Conservation (phyloP, 805 yeast species). For the Candida sonorensis region DNA sequence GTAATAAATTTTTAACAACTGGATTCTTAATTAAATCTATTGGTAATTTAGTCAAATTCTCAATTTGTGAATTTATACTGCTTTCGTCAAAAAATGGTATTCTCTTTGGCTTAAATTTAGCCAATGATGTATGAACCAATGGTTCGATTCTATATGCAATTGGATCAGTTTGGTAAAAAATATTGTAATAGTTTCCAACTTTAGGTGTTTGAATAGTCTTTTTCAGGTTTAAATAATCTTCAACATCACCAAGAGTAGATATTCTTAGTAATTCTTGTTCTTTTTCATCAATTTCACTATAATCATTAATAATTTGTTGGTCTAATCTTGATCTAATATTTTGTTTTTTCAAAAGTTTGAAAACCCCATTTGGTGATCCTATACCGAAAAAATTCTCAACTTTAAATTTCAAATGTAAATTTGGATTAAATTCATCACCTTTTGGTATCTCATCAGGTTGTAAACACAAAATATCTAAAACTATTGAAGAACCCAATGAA, state of each 20-base stretch:
- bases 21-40: conserved; percentile 22
- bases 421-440: conserved; percentile 24
- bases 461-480: conserved; percentile 62
- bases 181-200: conserved; percentile 64
- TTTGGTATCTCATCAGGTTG: conserved; percentile 33
- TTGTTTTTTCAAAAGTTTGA: conserved; percentile 63
- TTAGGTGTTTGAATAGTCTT: conserved; percentile 41
- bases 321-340: conserved; percentile 49
- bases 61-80: conserved; percentile 36
- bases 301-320: too few species aligned
- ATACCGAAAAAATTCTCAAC: conserved; percentile 72
- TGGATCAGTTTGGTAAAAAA: conserved; percentile 90
- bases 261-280: conserved; percentile 3
- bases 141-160: conserved; percentile 90
- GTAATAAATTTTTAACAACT: conserved; percentile 13
- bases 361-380: conserved; percentile 89
- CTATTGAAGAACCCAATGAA: conserved; percentile 83
- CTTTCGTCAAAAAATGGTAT: conserved; percentile 46
- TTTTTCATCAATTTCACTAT: conserved; percentile 2
- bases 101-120: conserved; percentile 44
- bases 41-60: conserved; percentile 13
- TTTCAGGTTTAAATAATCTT: too few species aligned
- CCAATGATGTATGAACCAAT: conserved; percentile 45
- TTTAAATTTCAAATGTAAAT: conserved; percentile 49
- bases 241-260: too few species aligned